Conservation (phyloP, 345 rosid genomes). For the Salix viminalis region DNA sequence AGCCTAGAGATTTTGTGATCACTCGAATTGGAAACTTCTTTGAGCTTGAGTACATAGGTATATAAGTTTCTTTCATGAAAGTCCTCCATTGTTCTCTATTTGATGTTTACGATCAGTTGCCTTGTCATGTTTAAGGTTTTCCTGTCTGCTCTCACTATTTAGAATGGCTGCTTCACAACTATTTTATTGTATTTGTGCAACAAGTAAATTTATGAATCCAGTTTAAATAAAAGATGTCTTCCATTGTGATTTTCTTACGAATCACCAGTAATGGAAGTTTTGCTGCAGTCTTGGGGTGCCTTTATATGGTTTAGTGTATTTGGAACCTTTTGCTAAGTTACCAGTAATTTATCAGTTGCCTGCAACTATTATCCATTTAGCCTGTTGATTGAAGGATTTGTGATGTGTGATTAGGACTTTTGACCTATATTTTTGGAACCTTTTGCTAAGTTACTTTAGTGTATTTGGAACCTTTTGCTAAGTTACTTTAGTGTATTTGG, state of each 20-base stretch:
- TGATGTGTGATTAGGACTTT: background rate
- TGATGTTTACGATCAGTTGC: background rate
- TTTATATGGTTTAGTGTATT: background rate
- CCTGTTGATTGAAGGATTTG: background rate
- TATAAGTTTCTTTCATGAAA: constrained; percentile 11
- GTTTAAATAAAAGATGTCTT: background rate
- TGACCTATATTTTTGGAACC: background rate
- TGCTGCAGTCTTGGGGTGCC: background rate
- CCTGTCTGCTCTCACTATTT: background rate
- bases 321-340: background rate
- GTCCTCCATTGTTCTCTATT: background rate
- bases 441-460: background rate
- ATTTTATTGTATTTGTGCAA: background rate
- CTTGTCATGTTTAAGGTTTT: background rate
- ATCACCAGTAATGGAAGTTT: background rate
- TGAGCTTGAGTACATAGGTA: constrained; percentile 98
- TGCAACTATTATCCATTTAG: background rate
- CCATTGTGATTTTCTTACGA: background rate
- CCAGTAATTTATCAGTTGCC: background rate
- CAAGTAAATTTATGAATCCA: background rate
- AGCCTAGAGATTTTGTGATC: constrained; percentile 90
- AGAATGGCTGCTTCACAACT: background rate
- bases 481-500: background rate
- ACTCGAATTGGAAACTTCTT: constrained; percentile 85
- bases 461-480: background rate